Evolutionary conservation across 306 rosid genomes (phyloP).

Genomic region (Chamaecrista fasciculata): DNA sequence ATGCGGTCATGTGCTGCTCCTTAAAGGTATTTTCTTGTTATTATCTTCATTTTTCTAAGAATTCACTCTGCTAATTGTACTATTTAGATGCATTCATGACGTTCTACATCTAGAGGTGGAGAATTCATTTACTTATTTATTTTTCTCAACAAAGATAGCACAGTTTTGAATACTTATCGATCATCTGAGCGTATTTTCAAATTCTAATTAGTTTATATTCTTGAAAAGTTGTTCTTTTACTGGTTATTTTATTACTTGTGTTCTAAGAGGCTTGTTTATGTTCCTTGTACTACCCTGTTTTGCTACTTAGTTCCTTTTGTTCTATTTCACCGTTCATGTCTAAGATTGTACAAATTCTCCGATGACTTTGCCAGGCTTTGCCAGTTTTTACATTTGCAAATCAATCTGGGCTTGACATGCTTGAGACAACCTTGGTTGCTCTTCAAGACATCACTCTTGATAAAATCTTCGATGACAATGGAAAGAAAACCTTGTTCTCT

Average conservation of each 20-base stretch:
- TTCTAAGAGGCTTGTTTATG: not conserved
- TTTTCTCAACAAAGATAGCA: no score
- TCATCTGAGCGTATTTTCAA: not conserved
- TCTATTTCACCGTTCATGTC: not conserved
- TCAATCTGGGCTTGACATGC: constrained; percentile 99
- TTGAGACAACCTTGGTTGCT: constrained; percentile 90
- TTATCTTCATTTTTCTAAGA: not conserved
- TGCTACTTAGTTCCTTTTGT: not conserved
- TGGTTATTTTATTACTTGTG: not conserved
- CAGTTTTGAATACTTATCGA: not conserved
- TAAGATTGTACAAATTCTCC: constrained; percentile 13
- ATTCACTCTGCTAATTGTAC: not conserved
- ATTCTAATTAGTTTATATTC: not conserved
- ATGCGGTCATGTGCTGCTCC: constrained; percentile 90
- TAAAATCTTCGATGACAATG: constrained; percentile 87
- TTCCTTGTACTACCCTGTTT: not conserved
- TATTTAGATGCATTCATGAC: not conserved
- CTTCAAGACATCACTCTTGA: constrained; percentile 94
- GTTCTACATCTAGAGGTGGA: not conserved
- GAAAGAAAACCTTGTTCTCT: constrained; percentile 77
- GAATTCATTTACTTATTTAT: not conserved
- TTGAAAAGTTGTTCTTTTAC: not conserved
- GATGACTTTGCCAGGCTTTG: constrained; percentile 57
- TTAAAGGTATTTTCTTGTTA: constrained; percentile 55
- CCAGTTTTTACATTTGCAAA: constrained; percentile 89